A percentile compares a stretch with the other conserved stretches of the same genome.
phyloP scores from a whole-genome alignment of 2,329 filamentous ascomycete genomes.

The Elsinoe batatas region DNA sequence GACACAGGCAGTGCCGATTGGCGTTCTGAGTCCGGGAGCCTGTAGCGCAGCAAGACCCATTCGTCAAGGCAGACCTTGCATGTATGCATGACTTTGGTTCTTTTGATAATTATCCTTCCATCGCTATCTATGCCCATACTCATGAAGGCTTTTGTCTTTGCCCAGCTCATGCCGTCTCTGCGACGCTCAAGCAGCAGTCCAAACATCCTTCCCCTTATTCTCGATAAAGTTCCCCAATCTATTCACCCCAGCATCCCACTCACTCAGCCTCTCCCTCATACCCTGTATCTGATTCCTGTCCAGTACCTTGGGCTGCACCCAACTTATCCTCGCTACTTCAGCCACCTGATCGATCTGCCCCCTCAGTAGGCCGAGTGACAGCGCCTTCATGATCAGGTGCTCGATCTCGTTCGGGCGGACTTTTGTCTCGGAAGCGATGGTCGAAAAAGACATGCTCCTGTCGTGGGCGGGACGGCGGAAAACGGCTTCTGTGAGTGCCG shows the following conservation, averaged over 20 bases:
- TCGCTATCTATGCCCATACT: too few relatives aligned
- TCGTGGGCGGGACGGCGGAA: conserved; percentile 94
- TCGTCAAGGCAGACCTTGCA: too few relatives aligned
- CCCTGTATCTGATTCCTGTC: conserved; percentile 91
- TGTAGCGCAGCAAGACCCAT: too few relatives aligned
- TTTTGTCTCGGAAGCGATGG: conserved; percentile 86
- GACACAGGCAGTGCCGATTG: too few relatives aligned
- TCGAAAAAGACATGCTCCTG: conserved; percentile 82
- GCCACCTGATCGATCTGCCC: conserved; percentile 96
- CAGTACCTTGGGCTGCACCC: conserved; percentile 97
- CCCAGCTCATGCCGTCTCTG: background rate
- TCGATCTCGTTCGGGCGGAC: conserved; percentile 87
- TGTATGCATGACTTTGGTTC: too few relatives aligned
- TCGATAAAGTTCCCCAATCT: conserved; percentile 97
- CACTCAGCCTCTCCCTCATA: conserved; percentile 77
- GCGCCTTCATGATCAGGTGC: conserved; percentile 97
- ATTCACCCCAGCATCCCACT: conserved; percentile 96
- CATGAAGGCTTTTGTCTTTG: background rate
- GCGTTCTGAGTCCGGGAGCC: too few relatives aligned
- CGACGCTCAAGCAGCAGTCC: conserved; percentile 52
- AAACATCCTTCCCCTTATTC: conserved; percentile 84
- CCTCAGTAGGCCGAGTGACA: conserved; percentile 79
- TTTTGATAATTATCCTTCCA: too few relatives aligned
- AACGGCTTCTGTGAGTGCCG: conserved; percentile 87
- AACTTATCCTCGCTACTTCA: conserved; percentile 87